phyloP scores from a whole-genome alignment of 768 basidiomycete genomes.

The Mycena vulgaris region DNA sequence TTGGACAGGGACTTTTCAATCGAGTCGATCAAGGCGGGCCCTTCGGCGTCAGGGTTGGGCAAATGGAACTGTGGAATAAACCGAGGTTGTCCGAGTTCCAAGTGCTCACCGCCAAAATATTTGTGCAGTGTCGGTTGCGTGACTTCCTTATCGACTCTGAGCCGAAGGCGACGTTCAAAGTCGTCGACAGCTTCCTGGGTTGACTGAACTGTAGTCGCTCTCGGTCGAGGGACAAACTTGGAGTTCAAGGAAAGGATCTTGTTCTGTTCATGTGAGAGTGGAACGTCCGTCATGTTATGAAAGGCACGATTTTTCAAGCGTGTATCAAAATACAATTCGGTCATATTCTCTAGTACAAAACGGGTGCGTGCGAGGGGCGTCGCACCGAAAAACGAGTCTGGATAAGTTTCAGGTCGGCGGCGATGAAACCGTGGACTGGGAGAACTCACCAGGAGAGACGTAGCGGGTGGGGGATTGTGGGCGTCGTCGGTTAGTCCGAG shows the following conservation, averaged over 20 bases:
- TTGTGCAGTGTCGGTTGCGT: slow-evolving; percentile 14
- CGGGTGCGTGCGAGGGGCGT: neutral
- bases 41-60: slow-evolving; percentile 30
- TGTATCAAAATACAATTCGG: slow-evolving; percentile 29
- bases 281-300: slow-evolving; percentile 21
- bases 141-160: slow-evolving; percentile 1
- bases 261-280: neutral
- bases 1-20: slow-evolving; percentile 16
- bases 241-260: slow-evolving; percentile 16
- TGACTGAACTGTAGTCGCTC: neutral
- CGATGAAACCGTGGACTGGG: slow-evolving; percentile 19
- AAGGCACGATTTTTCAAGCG: slow-evolving; percentile 23
- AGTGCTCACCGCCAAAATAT: slow-evolving; percentile 7
- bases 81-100: slow-evolving; percentile 25
- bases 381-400: slow-evolving; percentile 14
- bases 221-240: slow-evolving; percentile 20
- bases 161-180: slow-evolving; percentile 14
- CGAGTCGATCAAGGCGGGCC: slow-evolving; percentile 14
- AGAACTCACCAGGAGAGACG: slow-evolving; percentile 5
- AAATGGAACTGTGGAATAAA: slow-evolving; percentile 32
- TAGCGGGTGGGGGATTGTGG: neutral
- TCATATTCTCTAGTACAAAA: slow-evolving; percentile 29
- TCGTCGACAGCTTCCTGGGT: slow-evolving; percentile 7
- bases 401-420: slow-evolving; percentile 33
- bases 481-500: neutral